Conservation (phyloP, 2,329 filamentous ascomycete species). For the Cordyceps sp. region DNA sequence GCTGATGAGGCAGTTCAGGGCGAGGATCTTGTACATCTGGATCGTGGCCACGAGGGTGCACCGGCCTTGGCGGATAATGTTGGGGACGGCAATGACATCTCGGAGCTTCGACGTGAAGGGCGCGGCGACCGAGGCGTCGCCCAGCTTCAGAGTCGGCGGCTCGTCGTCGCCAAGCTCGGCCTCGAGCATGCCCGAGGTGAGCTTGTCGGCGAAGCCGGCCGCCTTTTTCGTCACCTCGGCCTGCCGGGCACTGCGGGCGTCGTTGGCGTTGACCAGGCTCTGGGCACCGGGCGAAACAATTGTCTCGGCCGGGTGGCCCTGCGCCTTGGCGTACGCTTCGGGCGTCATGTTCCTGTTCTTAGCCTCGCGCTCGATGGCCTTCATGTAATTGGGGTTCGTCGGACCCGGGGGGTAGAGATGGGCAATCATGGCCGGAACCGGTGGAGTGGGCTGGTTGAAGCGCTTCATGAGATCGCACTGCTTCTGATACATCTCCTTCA, state of each 20-base stretch:
- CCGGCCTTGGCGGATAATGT: constrained; percentile 93
- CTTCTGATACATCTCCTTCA: constrained; percentile 99
- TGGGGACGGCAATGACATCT: constrained; percentile 92
- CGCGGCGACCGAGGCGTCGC: constrained; percentile 90
- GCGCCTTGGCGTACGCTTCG: constrained; percentile 36
- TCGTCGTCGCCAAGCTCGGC: constrained; percentile 75
- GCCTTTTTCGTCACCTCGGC: constrained; percentile 56
- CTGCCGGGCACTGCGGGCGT: constrained; percentile 16
- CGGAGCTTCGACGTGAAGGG: constrained; percentile 96
- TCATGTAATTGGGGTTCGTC: constrained; percentile 83
- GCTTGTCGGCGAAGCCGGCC: constrained; percentile 66
- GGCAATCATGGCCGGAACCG: constrained; percentile 79
- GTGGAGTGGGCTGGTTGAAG: constrained; percentile 88
- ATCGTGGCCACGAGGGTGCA: constrained; percentile 97
- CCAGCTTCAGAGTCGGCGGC: constrained; percentile 89
- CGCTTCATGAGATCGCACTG: constrained; percentile 80
- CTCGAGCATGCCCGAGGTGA: constrained; percentile 80
- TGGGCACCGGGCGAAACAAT: constrained; percentile 51
- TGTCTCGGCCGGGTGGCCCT: constrained; percentile 40
- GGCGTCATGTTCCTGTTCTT: constrained; percentile 56
- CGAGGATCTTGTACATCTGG: constrained; percentile 99
- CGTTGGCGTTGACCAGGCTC: constrained; percentile 20
- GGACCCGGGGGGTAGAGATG: constrained; percentile 88
- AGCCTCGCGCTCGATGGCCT: constrained; percentile 77
- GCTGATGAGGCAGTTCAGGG: constrained; percentile 92